These are phyloP conservation scores for Pseudogymnoascus sp. DNA, from an alignment of 2,329 filamentous ascomycete genomes.

Conservation along the genomic window DNA sequence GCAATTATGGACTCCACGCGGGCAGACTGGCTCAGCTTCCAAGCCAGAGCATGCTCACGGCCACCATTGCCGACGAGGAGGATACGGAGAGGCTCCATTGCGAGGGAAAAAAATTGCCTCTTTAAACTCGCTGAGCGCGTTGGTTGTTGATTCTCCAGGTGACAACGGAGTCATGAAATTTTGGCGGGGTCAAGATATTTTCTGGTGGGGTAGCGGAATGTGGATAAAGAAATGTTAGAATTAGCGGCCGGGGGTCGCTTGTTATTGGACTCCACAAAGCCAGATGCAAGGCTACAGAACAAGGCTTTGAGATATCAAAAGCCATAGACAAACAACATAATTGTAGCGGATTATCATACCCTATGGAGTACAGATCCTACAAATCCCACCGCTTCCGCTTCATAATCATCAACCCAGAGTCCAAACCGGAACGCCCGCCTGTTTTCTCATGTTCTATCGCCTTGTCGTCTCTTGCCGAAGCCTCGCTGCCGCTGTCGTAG, in stretches of 20 bases:
- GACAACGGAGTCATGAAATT: slow-evolving; percentile 5
- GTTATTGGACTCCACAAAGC: slow-evolving; percentile 5
- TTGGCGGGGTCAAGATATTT: slow-evolving; percentile 6
- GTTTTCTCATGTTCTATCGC: slow-evolving; percentile 15
- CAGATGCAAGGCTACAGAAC: not conserved
- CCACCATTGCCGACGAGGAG: slow-evolving; percentile 88
- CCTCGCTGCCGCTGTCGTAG: slow-evolving; percentile 28
- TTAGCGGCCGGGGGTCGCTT: slow-evolving; percentile 5
- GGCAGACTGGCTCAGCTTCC: slow-evolving; percentile 79
- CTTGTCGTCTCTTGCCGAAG: slow-evolving; percentile 29
- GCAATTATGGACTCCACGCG: slow-evolving; percentile 66
- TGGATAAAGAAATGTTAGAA: slow-evolving; percentile 7
- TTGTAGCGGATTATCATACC: slow-evolving; percentile 3
- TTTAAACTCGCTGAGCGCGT: slow-evolving; percentile 2
- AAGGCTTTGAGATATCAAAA: not conserved
- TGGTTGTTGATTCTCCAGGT: slow-evolving; percentile 6
- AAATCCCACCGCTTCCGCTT: slow-evolving; percentile 4
- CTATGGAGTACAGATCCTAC: slow-evolving; percentile 5
- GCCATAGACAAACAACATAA: not conserved
- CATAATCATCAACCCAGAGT: not conserved
- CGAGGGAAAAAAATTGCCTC: not conserved
- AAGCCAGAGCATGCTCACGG: slow-evolving; percentile 84
- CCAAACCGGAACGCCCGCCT: slow-evolving; percentile 2
- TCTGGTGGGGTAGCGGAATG: slow-evolving; percentile 6
- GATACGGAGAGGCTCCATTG: slow-evolving; percentile 47